Evolutionary conservation across 2,329 filamentous ascomycete species (phyloP).

Genomic region (Davidsoniella neocaledoniae): DNA sequence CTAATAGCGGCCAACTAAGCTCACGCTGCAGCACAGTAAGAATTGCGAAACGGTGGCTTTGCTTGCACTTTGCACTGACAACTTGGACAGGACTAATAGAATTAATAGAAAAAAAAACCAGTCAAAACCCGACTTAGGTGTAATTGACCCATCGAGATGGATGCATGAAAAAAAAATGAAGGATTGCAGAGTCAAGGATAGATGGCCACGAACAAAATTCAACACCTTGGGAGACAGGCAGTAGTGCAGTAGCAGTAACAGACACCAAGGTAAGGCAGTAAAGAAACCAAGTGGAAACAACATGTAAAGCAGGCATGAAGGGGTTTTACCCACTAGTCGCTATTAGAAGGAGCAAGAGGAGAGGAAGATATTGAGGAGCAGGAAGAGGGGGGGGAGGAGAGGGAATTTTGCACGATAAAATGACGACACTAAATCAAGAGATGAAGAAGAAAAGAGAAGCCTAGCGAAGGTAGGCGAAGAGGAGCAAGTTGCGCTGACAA

Average conservation of each 20-base stretch:
- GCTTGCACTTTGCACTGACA: no score
- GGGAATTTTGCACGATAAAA: background rate
- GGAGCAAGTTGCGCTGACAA: background rate
- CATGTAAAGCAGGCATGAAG: constrained; percentile 4
- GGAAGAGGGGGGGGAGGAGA: no score
- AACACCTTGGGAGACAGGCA: no score
- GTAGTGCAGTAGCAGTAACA: background rate
- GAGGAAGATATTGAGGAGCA: background rate
- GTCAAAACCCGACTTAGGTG: no score
- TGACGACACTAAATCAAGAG: constrained; percentile 2
- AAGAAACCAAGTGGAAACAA: background rate
- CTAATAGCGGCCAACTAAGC: no score
- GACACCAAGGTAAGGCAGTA: background rate
- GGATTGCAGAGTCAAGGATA: constrained; percentile 5
- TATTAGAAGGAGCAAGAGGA: constrained; percentile 7
- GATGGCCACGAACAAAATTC: background rate
- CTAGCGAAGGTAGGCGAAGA: background rate
- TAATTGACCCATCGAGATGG: no score
- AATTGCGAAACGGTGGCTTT: no score
- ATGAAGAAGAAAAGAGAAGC: background rate
- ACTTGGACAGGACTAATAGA: no score
- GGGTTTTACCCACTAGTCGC: constrained; percentile 1
- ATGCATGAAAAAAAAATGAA: constrained; percentile 1
- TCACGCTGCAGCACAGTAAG: no score
- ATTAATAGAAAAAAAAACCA: no score